Evolutionary conservation across 2,329 filamentous ascomycete genomes (phyloP), one percentile per base, ranked within the genome.

Genomic region (Xylaria hypoxylon): DNA sequence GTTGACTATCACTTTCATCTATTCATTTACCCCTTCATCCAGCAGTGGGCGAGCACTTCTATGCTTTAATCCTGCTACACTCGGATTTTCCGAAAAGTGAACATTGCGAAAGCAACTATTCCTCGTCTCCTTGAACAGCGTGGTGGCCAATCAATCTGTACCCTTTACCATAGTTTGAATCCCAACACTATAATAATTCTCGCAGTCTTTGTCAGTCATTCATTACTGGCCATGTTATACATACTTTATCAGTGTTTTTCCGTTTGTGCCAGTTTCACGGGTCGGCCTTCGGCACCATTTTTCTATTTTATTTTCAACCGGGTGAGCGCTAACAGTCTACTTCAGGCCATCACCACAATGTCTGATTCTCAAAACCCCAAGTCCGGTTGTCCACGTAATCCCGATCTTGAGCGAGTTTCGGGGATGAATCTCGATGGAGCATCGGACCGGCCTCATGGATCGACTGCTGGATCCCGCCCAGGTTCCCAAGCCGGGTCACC

Each of bases 401-500:
- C 55, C 1, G 35, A 28, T 31, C 6, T 72, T 17, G 62, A 68
- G 17, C 65, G 63, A 22, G 65, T 73, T 5, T 47, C 66, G 0
- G 59, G 24, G 15, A 70, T 73, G 56, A 67, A 61, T 48, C 45
- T 73, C 2, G 72, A 74, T 44, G 71, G 72, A 22, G 56, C 67
- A 52, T 72, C 72, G 0, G 72, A 73, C 31, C 69, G 63, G 15
- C 52, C 62, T 10, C 60, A 38, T 33, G 57, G 56, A 19, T 68
- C 61, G 4, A 22, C 45, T 38, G 28, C 51, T 17, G 62, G 59
- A 15, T 68, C 69, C 1, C 62, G 19, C 0, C 15, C 26, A 15
- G 68, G 66, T 2, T 72, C 71, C 2, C 68, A 45, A 4, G 48
- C 53, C 3, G 61, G 63, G 11, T 68, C 69, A 1, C 63, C 62